Conservation (phyloP, 75 land plant species). For the Azolla pinnata region DNA sequence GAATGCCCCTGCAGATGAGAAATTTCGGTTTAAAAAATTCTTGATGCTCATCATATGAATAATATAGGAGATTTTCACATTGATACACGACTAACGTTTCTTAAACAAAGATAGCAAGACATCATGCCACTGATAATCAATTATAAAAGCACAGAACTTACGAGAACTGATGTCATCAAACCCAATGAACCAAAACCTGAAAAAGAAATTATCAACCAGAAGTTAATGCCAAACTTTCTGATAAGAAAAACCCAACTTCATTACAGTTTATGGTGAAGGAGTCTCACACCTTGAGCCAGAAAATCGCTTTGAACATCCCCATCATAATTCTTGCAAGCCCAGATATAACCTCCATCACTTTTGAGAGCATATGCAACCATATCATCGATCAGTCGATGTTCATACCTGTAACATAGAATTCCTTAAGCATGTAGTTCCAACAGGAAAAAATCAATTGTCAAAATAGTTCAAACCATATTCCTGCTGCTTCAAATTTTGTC, state of each 20-base stretch:
- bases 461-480: too few relatives aligned
- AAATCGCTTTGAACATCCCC: conserved; percentile 99
- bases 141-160: conserved; percentile 17
- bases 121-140: too few relatives aligned
- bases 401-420: conserved; percentile 73
- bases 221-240: too few relatives aligned
- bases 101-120: too few relatives aligned
- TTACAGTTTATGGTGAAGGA: background rate
- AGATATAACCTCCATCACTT: conserved; percentile 94
- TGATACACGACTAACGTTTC: too few relatives aligned
- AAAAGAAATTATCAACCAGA: conserved; percentile 13
- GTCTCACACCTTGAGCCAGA: conserved; percentile 72
- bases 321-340: conserved; percentile 99
- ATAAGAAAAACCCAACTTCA: too few relatives aligned
- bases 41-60: background rate
- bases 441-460: too few relatives aligned
- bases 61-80: background rate
- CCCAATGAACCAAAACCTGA: conserved; percentile 99
- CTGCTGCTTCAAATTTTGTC: conserved; percentile 69
- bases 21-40: too few relatives aligned
- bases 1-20: too few relatives aligned
- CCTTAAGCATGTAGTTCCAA: too few relatives aligned
- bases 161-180: conserved; percentile 92
- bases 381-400: conserved; percentile 95
- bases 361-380: conserved; percentile 98